Evolutionary conservation across 805 yeast species (phyloP).

Genomic region (Barnettozyma californica): DNA sequence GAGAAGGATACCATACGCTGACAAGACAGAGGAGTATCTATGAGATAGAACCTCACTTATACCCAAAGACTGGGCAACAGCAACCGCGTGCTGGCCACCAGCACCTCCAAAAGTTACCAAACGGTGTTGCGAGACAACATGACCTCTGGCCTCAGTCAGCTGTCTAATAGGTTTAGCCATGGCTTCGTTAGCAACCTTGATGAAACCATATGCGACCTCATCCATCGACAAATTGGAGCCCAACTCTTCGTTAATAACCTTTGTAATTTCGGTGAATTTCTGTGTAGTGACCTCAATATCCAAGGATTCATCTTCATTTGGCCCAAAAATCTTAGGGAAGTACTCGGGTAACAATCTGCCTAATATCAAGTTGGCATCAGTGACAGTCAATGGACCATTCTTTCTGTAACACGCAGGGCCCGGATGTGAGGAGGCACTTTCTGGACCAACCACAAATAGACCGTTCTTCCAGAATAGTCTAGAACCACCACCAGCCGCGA

Average conservation of each 20-base stretch:
- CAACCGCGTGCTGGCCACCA: conserved; percentile 86
- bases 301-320: conserved; percentile 65
- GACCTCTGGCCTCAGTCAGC: conserved; percentile 81
- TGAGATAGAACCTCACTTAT: conserved; percentile 67
- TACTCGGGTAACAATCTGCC: conserved; percentile 70
- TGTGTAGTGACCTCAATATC: conserved; percentile 47
- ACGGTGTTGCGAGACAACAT: conserved; percentile 56
- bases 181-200: conserved; percentile 78
- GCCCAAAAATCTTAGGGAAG: conserved; percentile 82
- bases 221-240: conserved; percentile 42
- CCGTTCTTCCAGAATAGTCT: conserved; percentile 64
- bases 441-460: conserved; percentile 78
- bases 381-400: conserved; percentile 78
- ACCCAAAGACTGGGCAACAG: conserved; percentile 68
- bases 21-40: conserved; percentile 74
- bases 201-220: conserved; percentile 75
- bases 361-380: conserved; percentile 74
- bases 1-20: conserved; percentile 84
- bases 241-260: conserved; percentile 45
- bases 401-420: conserved; percentile 87
- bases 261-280: conserved; percentile 51
- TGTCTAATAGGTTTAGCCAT: conserved; percentile 91
- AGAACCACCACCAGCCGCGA: conserved; percentile 85
- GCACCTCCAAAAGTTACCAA: conserved; percentile 90
- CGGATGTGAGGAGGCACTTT: conserved; percentile 82